phyloP scores from a whole-genome alignment of 202 grass and related monocot species.

The Digitaria exilis region DNA sequence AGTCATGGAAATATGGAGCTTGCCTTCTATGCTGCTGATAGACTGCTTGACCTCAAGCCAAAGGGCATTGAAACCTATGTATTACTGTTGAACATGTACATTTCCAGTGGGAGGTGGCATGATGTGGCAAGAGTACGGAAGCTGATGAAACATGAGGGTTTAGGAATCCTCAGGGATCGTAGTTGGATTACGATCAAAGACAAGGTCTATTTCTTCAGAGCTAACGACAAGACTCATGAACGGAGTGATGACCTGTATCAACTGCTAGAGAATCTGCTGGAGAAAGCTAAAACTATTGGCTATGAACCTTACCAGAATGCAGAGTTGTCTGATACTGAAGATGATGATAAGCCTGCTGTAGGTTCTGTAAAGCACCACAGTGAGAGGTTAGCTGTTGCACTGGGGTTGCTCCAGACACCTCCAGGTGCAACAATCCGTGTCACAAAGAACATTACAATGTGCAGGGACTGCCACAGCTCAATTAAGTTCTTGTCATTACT shows the following conservation, averaged over 20 bases:
- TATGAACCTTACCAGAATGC: slow-evolving; percentile 72
- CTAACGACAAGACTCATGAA: slow-evolving; percentile 57
- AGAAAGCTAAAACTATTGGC: slow-evolving; percentile 61
- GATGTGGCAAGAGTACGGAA: slow-evolving; percentile 68
- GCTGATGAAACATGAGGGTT: slow-evolving; percentile 71
- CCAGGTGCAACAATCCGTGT: slow-evolving; percentile 54
- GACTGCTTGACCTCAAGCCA: slow-evolving; percentile 67
- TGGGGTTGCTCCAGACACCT: slow-evolving; percentile 64
- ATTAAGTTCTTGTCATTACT: slow-evolving; percentile 70
- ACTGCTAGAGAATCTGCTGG: slow-evolving; percentile 61
- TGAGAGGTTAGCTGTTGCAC: slow-evolving; percentile 79
- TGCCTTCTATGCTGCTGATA: slow-evolving; percentile 80
- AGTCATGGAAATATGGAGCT: slow-evolving; percentile 80
- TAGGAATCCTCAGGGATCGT: slow-evolving; percentile 66
- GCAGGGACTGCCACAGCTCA: slow-evolving; percentile 81
- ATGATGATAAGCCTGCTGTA: slow-evolving; percentile 42
- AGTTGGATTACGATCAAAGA: slow-evolving; percentile 89
- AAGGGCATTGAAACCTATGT: slow-evolving; percentile 76
- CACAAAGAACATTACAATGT: slow-evolving; percentile 86
- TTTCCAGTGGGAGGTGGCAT: slow-evolving; percentile 67
- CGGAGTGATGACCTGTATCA: slow-evolving; percentile 49
- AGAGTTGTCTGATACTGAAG: slow-evolving; percentile 55
- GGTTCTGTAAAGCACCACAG: slow-evolving; percentile 69
- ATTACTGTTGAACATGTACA: slow-evolving; percentile 84
- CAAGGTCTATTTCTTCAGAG: slow-evolving; percentile 71